Base-by-base conservation (phyloP, 495 filamentous ascomycete genomes). In the Penicillium psychrofluorescens region DNA sequence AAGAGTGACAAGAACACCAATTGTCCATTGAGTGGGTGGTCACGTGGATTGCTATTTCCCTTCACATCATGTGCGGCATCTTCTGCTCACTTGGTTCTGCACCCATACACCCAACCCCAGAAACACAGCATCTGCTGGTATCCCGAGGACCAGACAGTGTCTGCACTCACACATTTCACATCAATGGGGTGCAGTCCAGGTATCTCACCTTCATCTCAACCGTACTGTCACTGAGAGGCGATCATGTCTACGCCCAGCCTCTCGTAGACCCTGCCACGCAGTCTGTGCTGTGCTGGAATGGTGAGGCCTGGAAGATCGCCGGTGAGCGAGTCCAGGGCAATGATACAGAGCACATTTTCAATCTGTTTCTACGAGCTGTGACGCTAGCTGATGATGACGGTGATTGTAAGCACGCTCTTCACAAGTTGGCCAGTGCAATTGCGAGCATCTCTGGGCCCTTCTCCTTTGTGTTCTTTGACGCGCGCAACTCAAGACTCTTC, bases 221-320 rank as follows among this genome's bases (percentile, higher is more conserved):
- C 5, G 92, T 99, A 1, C 76, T 99, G 6, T 78, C 90, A 5
- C 71, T 99, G 13, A 78, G 92, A 51, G 91, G 92, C 14, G 74
- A 81, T 31, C 70, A 76, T 45, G 53, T 94, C 36, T 77, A 83
- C 12, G 56, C 63, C 11, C 92, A 99, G 53, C 92, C 92, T 1
- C 74, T 95, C 13, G 62, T 73, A 33, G 80, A 87, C 51, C 12
- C 51, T 5, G 45, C 50, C 2, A 77, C 72, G n/a, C 75, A 75
- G 13, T 91, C 86, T 8, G 70, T 87, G 10, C 72, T 99, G 11
- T 96, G 91, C 72, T 99, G 92, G 91, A 97, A 97, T 54, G 92
- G 92, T n/a, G 92, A 99, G 59, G 94, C 90, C 8, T 99, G 92
- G 92, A 83, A 75, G 40, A 74, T 95, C 41, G 70, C 67, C 13